These are phyloP conservation scores for Pseudomassariella vexata DNA, from an alignment of 2,329 filamentous ascomycete species.

Conservation along the genomic window DNA sequence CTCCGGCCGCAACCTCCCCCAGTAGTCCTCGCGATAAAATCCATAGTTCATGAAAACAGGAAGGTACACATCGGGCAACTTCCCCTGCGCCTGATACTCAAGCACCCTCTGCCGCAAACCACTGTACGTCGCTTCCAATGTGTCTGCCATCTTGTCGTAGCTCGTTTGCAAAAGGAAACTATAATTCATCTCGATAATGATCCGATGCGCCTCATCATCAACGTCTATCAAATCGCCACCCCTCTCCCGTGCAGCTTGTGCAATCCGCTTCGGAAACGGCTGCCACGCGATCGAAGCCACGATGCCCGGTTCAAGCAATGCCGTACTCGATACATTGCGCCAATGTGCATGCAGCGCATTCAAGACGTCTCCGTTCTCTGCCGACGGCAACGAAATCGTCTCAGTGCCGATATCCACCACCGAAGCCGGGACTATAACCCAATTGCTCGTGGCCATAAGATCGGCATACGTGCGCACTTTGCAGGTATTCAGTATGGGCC, in stretches of 20 bases:
- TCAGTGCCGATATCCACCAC: slow-evolving; percentile 29
- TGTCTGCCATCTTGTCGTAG: slow-evolving; percentile 24
- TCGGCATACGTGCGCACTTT: slow-evolving; percentile 41
- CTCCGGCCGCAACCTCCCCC: slow-evolving; percentile 28
- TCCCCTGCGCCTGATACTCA: slow-evolving; percentile 25
- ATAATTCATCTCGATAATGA: slow-evolving; percentile 38
- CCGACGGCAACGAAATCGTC: slow-evolving; percentile 27
- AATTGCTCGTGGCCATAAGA: slow-evolving; percentile 39
- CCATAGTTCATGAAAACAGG: slow-evolving; percentile 39
- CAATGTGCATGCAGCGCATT: slow-evolving; percentile 26
- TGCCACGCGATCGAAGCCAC: slow-evolving; percentile 30
- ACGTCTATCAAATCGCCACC: slow-evolving; percentile 32
- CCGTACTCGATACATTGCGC: slow-evolving; percentile 20
- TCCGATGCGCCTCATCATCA: slow-evolving; percentile 29
- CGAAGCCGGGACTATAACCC: slow-evolving; percentile 25
- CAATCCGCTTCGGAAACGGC: slow-evolving; percentile 31
- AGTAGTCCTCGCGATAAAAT: slow-evolving; percentile 35
- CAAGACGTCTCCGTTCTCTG: slow-evolving; percentile 20
- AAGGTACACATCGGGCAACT: slow-evolving; percentile 26
- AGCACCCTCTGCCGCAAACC: slow-evolving; percentile 26
- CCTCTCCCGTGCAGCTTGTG: slow-evolving; percentile 22
- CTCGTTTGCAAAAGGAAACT: slow-evolving; percentile 25
- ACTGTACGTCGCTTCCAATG: slow-evolving; percentile 26
- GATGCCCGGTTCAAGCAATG: slow-evolving; percentile 20
- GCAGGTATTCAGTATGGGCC: slow-evolving; percentile 36